Evolutionary conservation across 495 filamentous ascomycete genomes (phyloP).

Genomic region (Aspergillus egyptiacus): DNA sequence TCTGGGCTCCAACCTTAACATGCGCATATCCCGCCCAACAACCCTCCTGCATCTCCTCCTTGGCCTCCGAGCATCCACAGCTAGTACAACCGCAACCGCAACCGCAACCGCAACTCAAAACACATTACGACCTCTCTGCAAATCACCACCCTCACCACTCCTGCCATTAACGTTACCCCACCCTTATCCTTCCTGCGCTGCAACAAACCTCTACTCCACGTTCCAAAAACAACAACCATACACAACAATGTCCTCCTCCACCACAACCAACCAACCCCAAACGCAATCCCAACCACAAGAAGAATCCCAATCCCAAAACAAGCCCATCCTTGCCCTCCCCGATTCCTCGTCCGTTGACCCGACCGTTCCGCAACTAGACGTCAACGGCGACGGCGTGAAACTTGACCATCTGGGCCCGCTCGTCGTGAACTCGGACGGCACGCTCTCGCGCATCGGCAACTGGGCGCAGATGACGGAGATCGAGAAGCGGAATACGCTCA

Average conservation of each 20-base stretch:
- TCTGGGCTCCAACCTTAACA: slow-evolving; percentile 1
- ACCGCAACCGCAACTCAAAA: slow-evolving; percentile 17
- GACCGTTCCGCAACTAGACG: slow-evolving; percentile 31
- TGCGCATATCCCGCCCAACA: slow-evolving; percentile 25
- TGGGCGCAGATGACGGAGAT: slow-evolving; percentile 61
- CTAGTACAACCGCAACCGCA: slow-evolving; percentile 27
- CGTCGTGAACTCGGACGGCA: slow-evolving; percentile 63
- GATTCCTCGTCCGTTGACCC: slow-evolving; percentile 14
- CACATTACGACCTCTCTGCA: no score
- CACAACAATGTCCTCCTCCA: slow-evolving; percentile 17
- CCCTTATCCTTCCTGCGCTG: background rate
- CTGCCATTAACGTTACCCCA: no score
- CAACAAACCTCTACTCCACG: slow-evolving; percentile 8
- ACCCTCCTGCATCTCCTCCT: slow-evolving; percentile 28
- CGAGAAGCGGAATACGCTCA: slow-evolving; percentile 55
- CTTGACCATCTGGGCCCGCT: slow-evolving; percentile 59
- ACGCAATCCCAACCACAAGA: background rate
- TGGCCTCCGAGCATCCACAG: slow-evolving; percentile 4
- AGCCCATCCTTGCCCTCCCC: slow-evolving; percentile 27
- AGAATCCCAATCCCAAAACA: slow-evolving; percentile 15
- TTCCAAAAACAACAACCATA: no score
- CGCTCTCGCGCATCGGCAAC: slow-evolving; percentile 58
- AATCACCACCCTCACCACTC: background rate
- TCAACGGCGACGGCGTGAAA: slow-evolving; percentile 43
- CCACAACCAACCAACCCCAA: slow-evolving; percentile 1